Evolutionary conservation across 306 rosid genomes (phyloP), one percentile per base, ranked within the genome.

Genomic region (Cicer cuneatum): DNA sequence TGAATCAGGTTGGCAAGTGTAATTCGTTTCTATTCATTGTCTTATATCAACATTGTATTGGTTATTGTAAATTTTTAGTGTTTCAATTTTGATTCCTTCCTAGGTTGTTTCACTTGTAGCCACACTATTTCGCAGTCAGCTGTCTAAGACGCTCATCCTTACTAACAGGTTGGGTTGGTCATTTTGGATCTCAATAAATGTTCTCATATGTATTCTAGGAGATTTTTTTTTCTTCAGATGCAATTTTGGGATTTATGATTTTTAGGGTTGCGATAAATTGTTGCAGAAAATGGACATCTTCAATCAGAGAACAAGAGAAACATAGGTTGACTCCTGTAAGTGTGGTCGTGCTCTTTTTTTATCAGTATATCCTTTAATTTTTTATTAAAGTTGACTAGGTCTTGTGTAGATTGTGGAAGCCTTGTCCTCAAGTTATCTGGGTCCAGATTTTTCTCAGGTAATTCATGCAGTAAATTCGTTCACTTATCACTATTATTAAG

Each of bases 391-490:
- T 54, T 88, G 83, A 87, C 83, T 71, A 8, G 58, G 53, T 75
- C 65, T 56, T 64, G 45, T 83, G 62, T 76, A 94, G 99, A 94
- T 94, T 80, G 99, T 94, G 74, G 99, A 92, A 82, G 88, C 93
- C 51, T 84, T 94, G 60, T 72, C 85, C 70, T 77, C 97, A 69
- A 94, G 96, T 82, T 94, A 94, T 84, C 63, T 94, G 76, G 99
- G 97, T 66, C 95, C 97, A 54, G 97, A 92, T 82, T 90, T 83
- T 83, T 87, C 95, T 68, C 88, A 90, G 96, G 99, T 94, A 87
- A 59, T 59, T 86, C 57, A 74, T 78, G 66, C 14, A 38, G 6
- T 14, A 60, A 51, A 54, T 73, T 57, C 13, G 66, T 66, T 65
- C 45, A 54, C 74, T 58, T 49, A 48, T 40, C 16, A 12, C 60